These are phyloP conservation scores for Fusarium sarcochroum DNA, from an alignment of 2,329 filamentous ascomycete species.

Conservation along the genomic window DNA sequence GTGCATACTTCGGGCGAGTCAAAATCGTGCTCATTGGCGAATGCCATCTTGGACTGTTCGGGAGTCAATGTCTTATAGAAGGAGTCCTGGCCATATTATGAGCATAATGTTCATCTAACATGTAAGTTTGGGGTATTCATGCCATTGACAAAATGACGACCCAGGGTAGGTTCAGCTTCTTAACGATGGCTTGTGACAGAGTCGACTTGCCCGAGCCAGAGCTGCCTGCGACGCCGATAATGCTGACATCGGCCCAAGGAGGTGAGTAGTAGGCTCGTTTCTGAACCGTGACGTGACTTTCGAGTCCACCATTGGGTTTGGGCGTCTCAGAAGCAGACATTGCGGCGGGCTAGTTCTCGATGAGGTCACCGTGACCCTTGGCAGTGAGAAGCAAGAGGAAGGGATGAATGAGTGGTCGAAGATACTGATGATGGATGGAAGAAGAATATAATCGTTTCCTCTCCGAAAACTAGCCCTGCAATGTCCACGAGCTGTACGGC, in stretches of 20 bases:
- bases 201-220: conserved; percentile 97
- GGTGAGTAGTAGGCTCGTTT: conserved; percentile 85
- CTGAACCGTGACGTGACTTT: conserved; percentile 64
- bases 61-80: conserved; percentile 93
- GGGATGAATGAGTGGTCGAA: conserved; percentile 1
- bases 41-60: conserved; percentile 84
- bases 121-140: conserved; percentile 49
- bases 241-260: conserved; percentile 95
- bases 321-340: conserved; percentile 39
- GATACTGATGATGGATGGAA: conserved; percentile 1
- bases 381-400: not conserved
- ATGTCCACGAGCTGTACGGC: conserved; percentile 37
- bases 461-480: conserved; percentile 43
- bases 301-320: conserved; percentile 44
- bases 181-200: conserved; percentile 90
- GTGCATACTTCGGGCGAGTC: conserved; percentile 81
- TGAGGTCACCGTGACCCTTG: conserved; percentile 26
- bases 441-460: conserved; percentile 14
- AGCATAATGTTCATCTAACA: conserved; percentile 30
- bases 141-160: conserved; percentile 98
- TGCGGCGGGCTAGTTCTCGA: conserved; percentile 42
- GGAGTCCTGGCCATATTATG: conserved; percentile 77
- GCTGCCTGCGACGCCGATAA: conserved; percentile 95
- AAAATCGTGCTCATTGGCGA: conserved; percentile 94
- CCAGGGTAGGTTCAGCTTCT: conserved; percentile 92